phyloP scores from a whole-genome alignment of 805 yeast species.

The Saccharomycopsis fibuligera region DNA sequence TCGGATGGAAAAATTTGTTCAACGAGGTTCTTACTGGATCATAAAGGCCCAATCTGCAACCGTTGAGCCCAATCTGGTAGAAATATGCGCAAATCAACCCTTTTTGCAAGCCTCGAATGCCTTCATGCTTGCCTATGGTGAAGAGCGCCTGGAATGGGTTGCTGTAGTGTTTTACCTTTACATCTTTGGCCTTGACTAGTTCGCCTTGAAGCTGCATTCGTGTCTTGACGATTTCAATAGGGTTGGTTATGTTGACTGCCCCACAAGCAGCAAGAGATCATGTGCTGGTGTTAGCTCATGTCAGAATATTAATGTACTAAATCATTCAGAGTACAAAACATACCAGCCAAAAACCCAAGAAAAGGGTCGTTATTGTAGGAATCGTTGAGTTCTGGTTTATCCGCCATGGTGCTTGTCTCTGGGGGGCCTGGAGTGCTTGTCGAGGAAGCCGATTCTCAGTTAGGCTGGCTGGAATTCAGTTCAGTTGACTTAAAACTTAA shows the following conservation, averaged over 20 bases:
- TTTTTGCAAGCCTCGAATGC: constrained; percentile 80
- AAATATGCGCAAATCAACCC: constrained; percentile 85
- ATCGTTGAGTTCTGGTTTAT: background rate
- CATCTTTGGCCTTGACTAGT: constrained; percentile 45
- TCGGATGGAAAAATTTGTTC: constrained; percentile 51
- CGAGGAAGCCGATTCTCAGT: too few species aligned
- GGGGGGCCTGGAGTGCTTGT: too few species aligned
- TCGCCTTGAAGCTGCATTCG: constrained; percentile 98
- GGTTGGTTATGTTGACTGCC: constrained; percentile 95
- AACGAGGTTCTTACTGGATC: constrained; percentile 71
- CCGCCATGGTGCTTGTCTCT: background rate
- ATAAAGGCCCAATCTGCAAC: constrained; percentile 89
- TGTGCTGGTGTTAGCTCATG: background rate
- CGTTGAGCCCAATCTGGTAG: constrained; percentile 87
- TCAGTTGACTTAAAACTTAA: too few species aligned
- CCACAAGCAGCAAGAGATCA: constrained; percentile 75
- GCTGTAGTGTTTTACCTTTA: constrained; percentile 52
- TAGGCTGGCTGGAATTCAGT: too few species aligned
- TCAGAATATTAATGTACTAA: background rate
- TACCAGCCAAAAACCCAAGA: constrained; percentile 11
- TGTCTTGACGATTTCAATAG: constrained; percentile 90
- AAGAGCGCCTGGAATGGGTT: constrained; percentile 82
- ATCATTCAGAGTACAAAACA: background rate
- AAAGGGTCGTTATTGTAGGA: constrained; percentile 3
- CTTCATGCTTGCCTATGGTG: constrained; percentile 72